Conservation (phyloP, 352 stramenopile genomes). For the Globisporangium solare region DNA sequence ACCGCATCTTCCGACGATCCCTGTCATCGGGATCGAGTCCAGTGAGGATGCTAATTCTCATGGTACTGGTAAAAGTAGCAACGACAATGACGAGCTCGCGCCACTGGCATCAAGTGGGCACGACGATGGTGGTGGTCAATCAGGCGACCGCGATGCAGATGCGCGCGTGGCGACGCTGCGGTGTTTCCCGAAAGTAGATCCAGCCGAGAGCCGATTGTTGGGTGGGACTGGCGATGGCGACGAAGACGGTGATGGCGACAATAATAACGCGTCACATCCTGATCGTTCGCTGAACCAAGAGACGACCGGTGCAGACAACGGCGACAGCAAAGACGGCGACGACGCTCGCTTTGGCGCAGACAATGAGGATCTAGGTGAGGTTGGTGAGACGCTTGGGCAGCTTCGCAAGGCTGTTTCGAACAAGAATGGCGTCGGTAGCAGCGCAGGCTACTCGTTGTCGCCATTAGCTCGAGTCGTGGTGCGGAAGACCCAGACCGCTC, state of each 20-base stretch:
- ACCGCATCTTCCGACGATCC: slow-evolving; percentile 41
- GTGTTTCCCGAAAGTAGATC: slow-evolving; percentile 33
- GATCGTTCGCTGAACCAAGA: slow-evolving; percentile 2
- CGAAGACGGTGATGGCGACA: background rate
- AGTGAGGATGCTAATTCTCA: background rate
- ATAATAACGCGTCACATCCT: slow-evolving; percentile 2
- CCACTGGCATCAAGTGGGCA: background rate
- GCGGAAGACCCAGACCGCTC: slow-evolving; percentile 34
- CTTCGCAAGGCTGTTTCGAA: slow-evolving; percentile 15
- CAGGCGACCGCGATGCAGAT: background rate
- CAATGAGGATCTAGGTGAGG: slow-evolving; percentile 8
- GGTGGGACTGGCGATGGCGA: slow-evolving; percentile 8
- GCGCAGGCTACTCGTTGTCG: slow-evolving; percentile 21
- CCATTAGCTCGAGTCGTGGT: slow-evolving; percentile 39
- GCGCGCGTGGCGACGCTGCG: slow-evolving; percentile 7
- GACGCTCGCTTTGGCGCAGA: background rate
- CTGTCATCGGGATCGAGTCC: slow-evolving; percentile 27
- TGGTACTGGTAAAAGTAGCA: background rate
- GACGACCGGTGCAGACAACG: background rate
- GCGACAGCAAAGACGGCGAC: slow-evolving; percentile 2
- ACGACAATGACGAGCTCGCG: slow-evolving; percentile 10
- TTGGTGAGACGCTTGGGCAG: slow-evolving; percentile 13
- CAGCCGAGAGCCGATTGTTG: slow-evolving; percentile 25
- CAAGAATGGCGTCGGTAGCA: slow-evolving; percentile 14
- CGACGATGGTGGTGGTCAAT: background rate